Evolutionary conservation across 163 green algal species (phyloP).

Genomic region (Trebouxiophyceae sp.): DNA sequence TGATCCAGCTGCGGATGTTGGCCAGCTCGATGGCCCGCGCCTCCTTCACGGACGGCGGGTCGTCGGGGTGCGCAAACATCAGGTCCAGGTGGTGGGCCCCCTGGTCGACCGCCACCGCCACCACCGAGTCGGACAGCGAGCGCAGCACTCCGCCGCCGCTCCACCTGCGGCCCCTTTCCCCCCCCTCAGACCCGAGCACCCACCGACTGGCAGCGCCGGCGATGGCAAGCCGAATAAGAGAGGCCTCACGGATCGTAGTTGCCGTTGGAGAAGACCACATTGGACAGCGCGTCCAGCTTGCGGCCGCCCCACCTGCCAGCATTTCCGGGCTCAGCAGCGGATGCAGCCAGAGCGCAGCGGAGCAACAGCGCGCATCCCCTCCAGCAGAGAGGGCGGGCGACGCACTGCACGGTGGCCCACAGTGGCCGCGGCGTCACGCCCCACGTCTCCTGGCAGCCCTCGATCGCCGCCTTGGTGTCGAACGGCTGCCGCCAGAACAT

Average conservation of each 20-base stretch:
- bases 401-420: constrained; percentile 46
- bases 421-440: constrained; percentile 49
- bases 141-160: constrained; percentile 64
- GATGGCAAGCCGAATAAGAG: too few species aligned
- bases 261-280: constrained; percentile 85
- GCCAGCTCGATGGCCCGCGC: constrained; percentile 35
- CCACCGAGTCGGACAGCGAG: constrained; percentile 50
- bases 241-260: constrained; percentile 78
- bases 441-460: constrained; percentile 58
- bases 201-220: too few species aligned
- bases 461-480: constrained; percentile 20
- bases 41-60: constrained; percentile 58
- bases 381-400: neutral
- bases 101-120: constrained; percentile 73
- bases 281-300: constrained; percentile 44
- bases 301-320: constrained; percentile 49
- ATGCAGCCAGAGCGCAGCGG: neutral
- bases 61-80: constrained; percentile 55
- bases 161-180: too few species aligned
- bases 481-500: constrained; percentile 39
- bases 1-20: constrained; percentile 50
- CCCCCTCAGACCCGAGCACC: too few species aligned
- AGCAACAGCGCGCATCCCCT: too few species aligned
- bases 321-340: too few species aligned
- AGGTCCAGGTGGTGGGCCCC: constrained; percentile 80